Evolutionary conservation across 2,329 filamentous ascomycete genomes (phyloP), one percentile per base, ranked within the genome.

Genomic region (Fusarium penzigii): DNA sequence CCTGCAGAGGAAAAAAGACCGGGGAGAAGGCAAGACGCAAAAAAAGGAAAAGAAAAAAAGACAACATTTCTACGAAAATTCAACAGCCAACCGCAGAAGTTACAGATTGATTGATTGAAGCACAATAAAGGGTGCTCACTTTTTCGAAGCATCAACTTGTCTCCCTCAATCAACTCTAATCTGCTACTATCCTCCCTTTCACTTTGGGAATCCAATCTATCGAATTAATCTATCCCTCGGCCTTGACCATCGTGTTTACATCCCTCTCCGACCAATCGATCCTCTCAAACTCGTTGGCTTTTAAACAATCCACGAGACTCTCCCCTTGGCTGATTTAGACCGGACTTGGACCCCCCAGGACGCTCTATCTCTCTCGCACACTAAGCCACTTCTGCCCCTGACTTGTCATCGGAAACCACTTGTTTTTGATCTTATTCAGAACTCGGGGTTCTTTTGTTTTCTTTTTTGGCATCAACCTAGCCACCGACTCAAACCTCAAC

Each of bases 291-390:
- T 7, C 20, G 20, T 4, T 25, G 20, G 20, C 20, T 25, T 25
- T 25, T 25, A 25, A 39, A 34, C 42, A 40, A 39, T 42, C 42
- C 48, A 52, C 48, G 55, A 57, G 51, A 63, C 53, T 39, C 48
- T 51, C 45, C 48, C 53, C 58, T 60, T 58, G 57, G 10, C 13
- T 36, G 10, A 14, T 53, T 55, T 25, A 25, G 20, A 56, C 58
- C 62, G 57, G 61, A 53, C 58, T 58, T 56, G 58, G 52, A 52
- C 54, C 46, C 58, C 59, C 38, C 13, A 38, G 17, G n/a, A n/a
- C 20, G 20, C 20, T 25, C 20, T 25, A 25, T 25, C 20, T 46
- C 42, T 51, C 13, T 53, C 40, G 40, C 57, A 49, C 52, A 50
- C 10, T 12, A 36, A 36, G 32, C 32, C 32, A 36, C 52, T 56